These are phyloP conservation scores for Tuber indicum DNA, from an alignment of 495 filamentous ascomycete genomes.

Conservation along the genomic window DNA sequence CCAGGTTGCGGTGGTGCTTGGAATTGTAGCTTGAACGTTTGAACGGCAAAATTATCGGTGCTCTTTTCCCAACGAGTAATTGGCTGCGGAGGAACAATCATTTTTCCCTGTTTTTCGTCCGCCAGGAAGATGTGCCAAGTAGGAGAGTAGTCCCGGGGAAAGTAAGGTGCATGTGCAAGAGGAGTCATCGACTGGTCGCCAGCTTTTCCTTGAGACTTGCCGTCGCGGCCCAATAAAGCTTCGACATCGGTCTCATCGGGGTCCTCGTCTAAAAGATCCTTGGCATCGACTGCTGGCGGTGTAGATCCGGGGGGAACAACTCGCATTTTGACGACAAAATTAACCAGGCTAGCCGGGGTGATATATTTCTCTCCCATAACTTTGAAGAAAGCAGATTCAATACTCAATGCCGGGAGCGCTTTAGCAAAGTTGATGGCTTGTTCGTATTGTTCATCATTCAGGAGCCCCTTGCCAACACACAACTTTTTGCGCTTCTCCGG, in stretches of 20 bases:
- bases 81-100: constrained; percentile 89
- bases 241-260: constrained; percentile 88
- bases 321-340: constrained; percentile 90
- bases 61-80: constrained; percentile 85
- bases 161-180: constrained; percentile 80
- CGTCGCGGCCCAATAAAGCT: constrained; percentile 72
- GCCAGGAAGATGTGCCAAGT: constrained; percentile 89
- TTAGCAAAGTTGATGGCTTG: constrained; percentile 66
- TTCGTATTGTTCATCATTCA: constrained; percentile 69
- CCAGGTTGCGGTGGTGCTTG: constrained; percentile 88
- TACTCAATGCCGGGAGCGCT: constrained; percentile 70
- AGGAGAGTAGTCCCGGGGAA: constrained; percentile 79
- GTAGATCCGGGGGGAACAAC: constrained; percentile 81
- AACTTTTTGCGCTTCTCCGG: constrained; percentile 65
- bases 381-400: constrained; percentile 98
- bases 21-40: constrained; percentile 96
- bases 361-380: constrained; percentile 88
- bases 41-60: constrained; percentile 72
- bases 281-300: constrained; percentile 63
- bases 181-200: constrained; percentile 59
- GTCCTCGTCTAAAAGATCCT: constrained; percentile 84
- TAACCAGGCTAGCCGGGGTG: constrained; percentile 86
- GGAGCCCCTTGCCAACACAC: constrained; percentile 60
- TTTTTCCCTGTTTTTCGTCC: constrained; percentile 85
- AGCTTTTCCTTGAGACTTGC: constrained; percentile 52